Base-by-base conservation (phyloP, 2,329 filamentous ascomycete species). In the Apiospora hydei region DNA sequence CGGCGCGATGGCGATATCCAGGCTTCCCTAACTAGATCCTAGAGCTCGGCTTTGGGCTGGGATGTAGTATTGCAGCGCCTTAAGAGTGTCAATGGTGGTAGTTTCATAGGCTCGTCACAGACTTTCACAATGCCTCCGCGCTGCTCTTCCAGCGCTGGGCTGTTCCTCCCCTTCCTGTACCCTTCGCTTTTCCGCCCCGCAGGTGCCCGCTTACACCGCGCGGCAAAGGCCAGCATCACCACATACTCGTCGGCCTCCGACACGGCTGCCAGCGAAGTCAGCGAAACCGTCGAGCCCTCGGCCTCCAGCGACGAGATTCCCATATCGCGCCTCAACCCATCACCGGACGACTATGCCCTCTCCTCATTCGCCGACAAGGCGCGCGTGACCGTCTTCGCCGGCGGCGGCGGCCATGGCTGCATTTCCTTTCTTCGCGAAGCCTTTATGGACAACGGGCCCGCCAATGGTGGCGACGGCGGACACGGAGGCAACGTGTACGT, bases 381-480 rank as follows among this genome's bases (percentile, higher is more conserved):
- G 71, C 89, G 90, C 10, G 83, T 98, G 41, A 93, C 90, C 0
- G 83, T 98, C 3, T 88, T 93, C 77, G 93, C 95, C 24, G 96
- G 96, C 11, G 84, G 87, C 2, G 96, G 96, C 38, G 96, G 96
- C 11, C 92, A 96, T 79, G 96, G 96, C 74, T 99, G 96, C 80
- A 94, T 98, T 69, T 96, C 96, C 0, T 99, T 98, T 80, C 85
- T 97, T 61, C 92, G 96, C 26, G 96, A 99, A 78, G 96, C 96
- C 74, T 98, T 93, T 82, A 87, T 98, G 43, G 90, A 92, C 64
- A 92, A 97, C 75, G 96, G 96, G 0, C 96, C 96, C 14, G 90
- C 96, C 13, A 98, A 99, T 81, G 96, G 96, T 68, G 96, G 96
- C 73, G 95, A 99, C 80, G 96, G 96, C 57, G 96, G 96, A 5